Evolutionary conservation across 805 yeast species (phyloP), one percentile per base, ranked within the genome.

Genomic region (Wickerhamiella shivajii): DNA sequence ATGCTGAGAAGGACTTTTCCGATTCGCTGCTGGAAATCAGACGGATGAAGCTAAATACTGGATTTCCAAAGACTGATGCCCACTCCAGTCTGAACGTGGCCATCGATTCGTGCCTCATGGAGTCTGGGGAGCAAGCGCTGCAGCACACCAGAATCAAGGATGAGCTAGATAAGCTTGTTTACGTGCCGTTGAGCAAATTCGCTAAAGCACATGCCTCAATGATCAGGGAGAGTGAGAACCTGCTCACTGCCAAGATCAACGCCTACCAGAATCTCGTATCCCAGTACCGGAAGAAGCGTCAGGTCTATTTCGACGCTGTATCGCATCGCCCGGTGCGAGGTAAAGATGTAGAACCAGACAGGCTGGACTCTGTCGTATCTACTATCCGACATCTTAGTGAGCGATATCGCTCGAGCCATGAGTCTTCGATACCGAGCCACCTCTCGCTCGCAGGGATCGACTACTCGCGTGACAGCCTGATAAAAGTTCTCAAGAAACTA

Each of bases 1-100:
- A 70, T 18, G 66, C 65, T 53, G 93, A 81, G 48, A 60, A 60
- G n/a, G 48, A 59, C 2, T 74, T 73, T 44, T 90, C 90, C 1
- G 56, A 60, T n/a, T 24, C 29, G 29, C 23, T 31, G 20, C 25
- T 31, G 5, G 18, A n/a, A 42, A 33, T 27, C 29, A 22, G 18
- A 24, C 34, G 18, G 19, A 33, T 9, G 31, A 32, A n/a, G n/a
- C n/a, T n/a, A n/a, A n/a, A n/a, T n/a, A 9, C 28, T 22, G 28
- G 34, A 28, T 3, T 19, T 25, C 14, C 19, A 21, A 10, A 34
- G 32, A 16, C 15, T 29, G 17, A 14, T 38, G 16, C 29, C 64
- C 70, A 47, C n/a, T 24, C 38, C 40, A 5, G 33, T 33, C 12
- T 24, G 4, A n/a, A 11, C 17, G 27, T 5, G 5, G 29, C 22